These are phyloP conservation scores for Hordeum marinum DNA, from an alignment of 176 grass and related monocot species.

Conservation along the genomic window DNA sequence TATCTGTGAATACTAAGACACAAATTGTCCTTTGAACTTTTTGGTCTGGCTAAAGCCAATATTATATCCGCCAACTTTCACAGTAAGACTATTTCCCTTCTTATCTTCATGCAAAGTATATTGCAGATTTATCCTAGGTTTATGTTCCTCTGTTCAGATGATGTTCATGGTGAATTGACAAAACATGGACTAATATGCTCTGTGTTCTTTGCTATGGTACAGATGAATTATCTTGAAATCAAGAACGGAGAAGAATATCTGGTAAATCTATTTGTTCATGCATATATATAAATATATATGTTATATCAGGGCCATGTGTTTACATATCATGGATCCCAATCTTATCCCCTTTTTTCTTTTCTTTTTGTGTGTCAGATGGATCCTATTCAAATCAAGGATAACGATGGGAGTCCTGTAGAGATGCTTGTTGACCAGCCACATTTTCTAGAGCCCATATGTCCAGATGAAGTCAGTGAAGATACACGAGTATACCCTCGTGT, in stretches of 20 bases:
- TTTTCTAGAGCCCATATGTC: constrained; percentile 45
- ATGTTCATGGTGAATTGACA: neutral
- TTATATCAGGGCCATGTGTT: constrained; percentile 1
- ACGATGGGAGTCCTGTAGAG: constrained; percentile 42
- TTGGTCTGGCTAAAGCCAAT: constrained; percentile 8
- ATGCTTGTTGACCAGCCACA: constrained; percentile 47
- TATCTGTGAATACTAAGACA: neutral
- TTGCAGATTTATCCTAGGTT: constrained; percentile 16
- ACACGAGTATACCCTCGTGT: constrained; percentile 55
- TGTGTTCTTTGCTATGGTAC: constrained; percentile 20
- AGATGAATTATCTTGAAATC: constrained; percentile 78
- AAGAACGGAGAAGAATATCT: constrained; percentile 48
- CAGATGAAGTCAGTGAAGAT: constrained; percentile 63
- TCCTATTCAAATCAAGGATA: constrained; percentile 51
- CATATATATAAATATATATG: neutral
- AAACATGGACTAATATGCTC: constrained; percentile 18
- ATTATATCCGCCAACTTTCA: neutral
- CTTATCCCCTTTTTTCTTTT: neutral
- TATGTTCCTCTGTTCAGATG: constrained; percentile 12
- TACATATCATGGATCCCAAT: constrained; percentile 18
- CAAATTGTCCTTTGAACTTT: constrained; percentile 14
- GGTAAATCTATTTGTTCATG: constrained; percentile 31
- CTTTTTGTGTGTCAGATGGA: constrained; percentile 43
- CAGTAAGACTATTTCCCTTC: neutral
- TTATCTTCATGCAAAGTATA: neutral